Evolutionary conservation across 768 basidiomycete species (phyloP), one percentile per base, ranked within the genome.

Genomic region (Tricholoma hemisulphureum): DNA sequence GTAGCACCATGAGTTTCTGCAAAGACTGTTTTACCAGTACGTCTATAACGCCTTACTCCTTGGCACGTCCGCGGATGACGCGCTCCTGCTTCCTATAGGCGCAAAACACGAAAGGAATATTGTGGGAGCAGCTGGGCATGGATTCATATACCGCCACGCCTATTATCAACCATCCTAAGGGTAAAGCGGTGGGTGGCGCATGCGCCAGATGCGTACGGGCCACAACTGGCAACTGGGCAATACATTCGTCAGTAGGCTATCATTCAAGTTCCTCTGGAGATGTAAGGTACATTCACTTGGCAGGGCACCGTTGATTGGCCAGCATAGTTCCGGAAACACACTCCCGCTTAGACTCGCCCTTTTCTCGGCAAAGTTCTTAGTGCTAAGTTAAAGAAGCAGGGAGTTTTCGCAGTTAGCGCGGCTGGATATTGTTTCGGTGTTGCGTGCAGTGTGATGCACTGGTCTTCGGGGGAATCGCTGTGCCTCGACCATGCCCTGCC

Each of bases 371-470:
- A 79, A 52, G 81, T 74, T 0, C n/a, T n/a, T n/a, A n/a, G n/a
- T n/a, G n/a, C n/a, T n/a, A n/a, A n/a, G n/a, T 78, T 92, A 59
- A 85, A 84, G 65, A 80, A 71, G 31, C 64, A 80, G 59, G 89
- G 88, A 2, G 74, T 91, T 21, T 82, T 75, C 1, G 67, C 68
- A 6, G 79, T 91, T 57, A 87, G 73, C 0, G 83, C 84, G 0
- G 79, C 81, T 6, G 88, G 87, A 3, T 90, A 85, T 74, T 92
- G 90, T 73, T 85, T 81, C 55, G 86, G 87, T 58, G 88, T 83
- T 79, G 57, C 56, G 76, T 34, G 11, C n/a, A n/a, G n/a, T n/a
- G n/a, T n/a, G n/a, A n/a, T n/a, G n/a, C n/a, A n/a, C n/a, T n/a
- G n/a, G n/a, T n/a, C n/a, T n/a, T n/a, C n/a, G n/a, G n/a, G n/a